A percentile compares a stretch with the other conserved stretches of the same genome.
phyloP scores from a whole-genome alignment of 768 basidiomycete species.

The Russula sp. region DNA sequence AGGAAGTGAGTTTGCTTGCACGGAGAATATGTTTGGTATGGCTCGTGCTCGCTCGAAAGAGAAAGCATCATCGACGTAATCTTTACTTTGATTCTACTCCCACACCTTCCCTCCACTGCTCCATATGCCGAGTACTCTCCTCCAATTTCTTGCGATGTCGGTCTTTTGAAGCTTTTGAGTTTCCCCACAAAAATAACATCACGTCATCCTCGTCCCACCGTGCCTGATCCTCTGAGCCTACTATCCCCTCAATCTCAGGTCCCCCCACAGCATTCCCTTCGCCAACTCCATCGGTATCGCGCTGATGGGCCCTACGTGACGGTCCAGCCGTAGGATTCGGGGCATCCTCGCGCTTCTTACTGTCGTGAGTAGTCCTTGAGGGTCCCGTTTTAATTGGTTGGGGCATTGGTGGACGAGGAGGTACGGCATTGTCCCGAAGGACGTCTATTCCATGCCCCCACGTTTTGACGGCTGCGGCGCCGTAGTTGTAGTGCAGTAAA shows the following conservation, averaged over 20 bases:
- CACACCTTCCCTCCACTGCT: neutral
- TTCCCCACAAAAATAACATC: neutral
- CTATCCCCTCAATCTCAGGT: neutral
- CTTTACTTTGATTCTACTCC: too few species aligned
- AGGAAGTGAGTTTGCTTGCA: too few species aligned
- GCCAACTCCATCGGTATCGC: too few species aligned
- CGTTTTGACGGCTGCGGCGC: neutral
- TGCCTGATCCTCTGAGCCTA: neutral
- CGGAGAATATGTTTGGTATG: too few species aligned
- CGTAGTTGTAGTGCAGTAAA: neutral
- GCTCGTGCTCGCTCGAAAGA: too few species aligned
- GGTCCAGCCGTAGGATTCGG: too few species aligned
- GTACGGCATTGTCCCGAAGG: neutral
- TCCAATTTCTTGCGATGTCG: neutral
- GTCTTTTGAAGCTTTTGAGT: neutral
- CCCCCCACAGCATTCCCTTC: too few species aligned
- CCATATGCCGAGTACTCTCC: neutral
- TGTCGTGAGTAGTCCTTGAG: too few species aligned
- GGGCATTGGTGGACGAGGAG: neutral
- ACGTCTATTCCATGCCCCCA: neutral
- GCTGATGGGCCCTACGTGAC: too few species aligned
- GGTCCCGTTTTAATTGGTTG: neutral
- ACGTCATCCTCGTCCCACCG: neutral
- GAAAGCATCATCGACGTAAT: too few species aligned
- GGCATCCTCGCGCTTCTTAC: too few species aligned